Evolutionary conservation across 208 protist species (phyloP).

Genomic region (Blastocrithidia nonstop): DNA sequence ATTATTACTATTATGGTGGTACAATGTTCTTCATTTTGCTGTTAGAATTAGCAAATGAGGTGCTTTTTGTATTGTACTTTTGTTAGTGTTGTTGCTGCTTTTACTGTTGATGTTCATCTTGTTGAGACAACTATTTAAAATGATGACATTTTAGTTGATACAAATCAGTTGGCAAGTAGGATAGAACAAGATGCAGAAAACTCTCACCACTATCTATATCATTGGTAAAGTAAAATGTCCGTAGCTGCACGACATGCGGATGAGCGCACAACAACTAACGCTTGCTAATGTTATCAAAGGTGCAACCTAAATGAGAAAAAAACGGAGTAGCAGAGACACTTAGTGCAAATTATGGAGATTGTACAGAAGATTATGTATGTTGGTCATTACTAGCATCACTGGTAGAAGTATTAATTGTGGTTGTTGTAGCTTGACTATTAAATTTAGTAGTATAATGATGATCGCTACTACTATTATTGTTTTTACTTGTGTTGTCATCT

Average conservation of each 20-base stretch:
- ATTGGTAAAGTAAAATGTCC: conserved; percentile 89
- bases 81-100: neutral
- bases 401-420: neutral
- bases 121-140: neutral
- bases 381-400: too few species aligned
- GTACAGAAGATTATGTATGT: too few species aligned
- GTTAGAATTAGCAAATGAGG: too few species aligned
- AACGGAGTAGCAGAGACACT: too few species aligned
- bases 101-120: neutral
- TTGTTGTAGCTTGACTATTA: neutral
- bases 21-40: too few species aligned
- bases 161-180: conserved; percentile 96
- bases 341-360: too few species aligned
- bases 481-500: neutral
- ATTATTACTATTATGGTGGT: too few species aligned
- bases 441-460: neutral
- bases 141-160: conserved; percentile 4
- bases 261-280: conserved; percentile 37
- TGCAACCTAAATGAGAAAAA: too few species aligned
- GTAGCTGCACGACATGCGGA: conserved; percentile 90
- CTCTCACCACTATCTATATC: conserved; percentile 75
- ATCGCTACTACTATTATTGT: conserved; percentile 1
- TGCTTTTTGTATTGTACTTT: neutral
- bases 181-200: conserved; percentile 98
- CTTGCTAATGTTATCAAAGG: neutral